phyloP scores from a whole-genome alignment of 1,284 basidiomycete species.

The Exobasidium cylindrosporum region DNA sequence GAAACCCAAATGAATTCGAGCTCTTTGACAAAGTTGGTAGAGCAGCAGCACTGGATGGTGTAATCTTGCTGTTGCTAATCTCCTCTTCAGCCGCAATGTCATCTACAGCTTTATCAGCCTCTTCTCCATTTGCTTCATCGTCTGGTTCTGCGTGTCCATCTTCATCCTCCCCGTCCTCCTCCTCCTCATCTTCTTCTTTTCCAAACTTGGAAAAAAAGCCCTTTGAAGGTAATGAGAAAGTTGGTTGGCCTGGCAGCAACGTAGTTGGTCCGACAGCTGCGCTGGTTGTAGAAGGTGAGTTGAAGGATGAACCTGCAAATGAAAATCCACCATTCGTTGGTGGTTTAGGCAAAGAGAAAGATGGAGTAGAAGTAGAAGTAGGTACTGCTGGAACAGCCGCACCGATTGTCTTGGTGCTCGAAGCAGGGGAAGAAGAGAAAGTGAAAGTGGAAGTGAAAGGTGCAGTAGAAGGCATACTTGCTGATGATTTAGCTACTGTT shows the following conservation, averaged over 20 bases:
- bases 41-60: background rate
- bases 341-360: constrained; percentile 5
- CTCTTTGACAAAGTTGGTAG: background rate
- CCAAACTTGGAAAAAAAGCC: constrained; percentile 8
- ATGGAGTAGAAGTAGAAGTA: background rate
- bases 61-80: no score
- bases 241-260: constrained; percentile 11
- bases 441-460: background rate
- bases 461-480: background rate
- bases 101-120: background rate
- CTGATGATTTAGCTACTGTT: background rate
- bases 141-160: constrained; percentile 21
- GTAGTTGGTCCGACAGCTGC: background rate
- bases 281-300: background rate
- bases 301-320: constrained; percentile 7
- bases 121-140: constrained; percentile 13
- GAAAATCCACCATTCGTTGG: constrained; percentile 1
- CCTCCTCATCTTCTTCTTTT: constrained; percentile 27
- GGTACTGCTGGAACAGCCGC: background rate
- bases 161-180: constrained; percentile 30
- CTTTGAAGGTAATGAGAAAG: background rate
- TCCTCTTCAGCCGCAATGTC: background rate
- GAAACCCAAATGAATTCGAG: background rate
- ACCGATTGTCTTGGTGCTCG: background rate
- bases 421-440: background rate